Conservation (phyloP, 2,329 filamentous ascomycete genomes). For the Xylariaceae sp. region DNA sequence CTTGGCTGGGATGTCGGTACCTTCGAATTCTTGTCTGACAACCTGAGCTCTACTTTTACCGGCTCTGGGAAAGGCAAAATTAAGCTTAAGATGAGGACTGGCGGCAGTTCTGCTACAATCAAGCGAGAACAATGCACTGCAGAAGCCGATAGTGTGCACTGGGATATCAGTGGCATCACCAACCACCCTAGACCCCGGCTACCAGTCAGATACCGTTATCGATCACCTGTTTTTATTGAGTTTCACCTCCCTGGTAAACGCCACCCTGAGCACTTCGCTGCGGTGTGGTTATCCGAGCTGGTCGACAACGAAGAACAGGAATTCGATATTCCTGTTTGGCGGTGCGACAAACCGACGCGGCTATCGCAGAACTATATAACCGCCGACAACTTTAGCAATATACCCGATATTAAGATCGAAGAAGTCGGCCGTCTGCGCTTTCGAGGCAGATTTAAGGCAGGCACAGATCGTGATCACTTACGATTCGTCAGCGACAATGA, state of each 20-base stretch:
- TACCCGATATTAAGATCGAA: slow-evolving; percentile 77
- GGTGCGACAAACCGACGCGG: slow-evolving; percentile 74
- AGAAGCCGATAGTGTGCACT: slow-evolving; percentile 59
- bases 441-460: slow-evolving; percentile 82
- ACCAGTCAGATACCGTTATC: slow-evolving; percentile 88
- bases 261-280: slow-evolving; percentile 74
- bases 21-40: slow-evolving; percentile 81
- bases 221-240: slow-evolving; percentile 88
- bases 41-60: slow-evolving; percentile 67
- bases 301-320: slow-evolving; percentile 77
- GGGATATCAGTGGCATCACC: slow-evolving; percentile 54
- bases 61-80: slow-evolving; percentile 65
- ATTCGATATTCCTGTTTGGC: slow-evolving; percentile 91
- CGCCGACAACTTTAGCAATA: slow-evolving; percentile 70
- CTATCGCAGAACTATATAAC: slow-evolving; percentile 94
- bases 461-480: slow-evolving; percentile 85
- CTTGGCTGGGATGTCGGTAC: slow-evolving; percentile 96
- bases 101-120: slow-evolving; percentile 78
- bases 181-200: slow-evolving; percentile 65
- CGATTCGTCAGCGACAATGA: slow-evolving; percentile 86
- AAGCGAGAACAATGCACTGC: slow-evolving; percentile 66
- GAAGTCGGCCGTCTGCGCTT: slow-evolving; percentile 85
- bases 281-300: slow-evolving; percentile 85
- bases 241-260: slow-evolving; percentile 75
- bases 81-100: slow-evolving; percentile 81